Conservation (phyloP, 495 filamentous ascomycete species). For the Penicillium waksmanii region DNA sequence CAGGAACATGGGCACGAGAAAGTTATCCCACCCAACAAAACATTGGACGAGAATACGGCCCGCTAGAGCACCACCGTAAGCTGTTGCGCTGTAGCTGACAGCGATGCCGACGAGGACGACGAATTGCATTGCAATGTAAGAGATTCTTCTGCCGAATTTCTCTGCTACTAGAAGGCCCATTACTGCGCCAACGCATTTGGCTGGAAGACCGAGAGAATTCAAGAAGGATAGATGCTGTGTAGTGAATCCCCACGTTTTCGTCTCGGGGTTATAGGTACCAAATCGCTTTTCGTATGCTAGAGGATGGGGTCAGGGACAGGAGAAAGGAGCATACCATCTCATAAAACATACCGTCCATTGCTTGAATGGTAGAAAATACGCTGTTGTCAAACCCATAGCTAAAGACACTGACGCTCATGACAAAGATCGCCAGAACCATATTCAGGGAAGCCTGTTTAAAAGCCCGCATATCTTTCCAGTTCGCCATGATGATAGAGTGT, state of each 20-base stretch:
- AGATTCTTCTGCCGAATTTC: conserved; percentile 5
- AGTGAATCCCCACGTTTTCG: conserved; percentile 5
- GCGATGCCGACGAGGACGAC: conserved; percentile 12
- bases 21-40: conserved; percentile 14
- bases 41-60: conserved; percentile 12
- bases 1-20: conserved; percentile 16
- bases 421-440: conserved; percentile 5
- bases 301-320: too few relatives aligned
- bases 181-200: conserved; percentile 5
- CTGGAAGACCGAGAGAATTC: conserved; percentile 3
- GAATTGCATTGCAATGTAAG: conserved; percentile 12
- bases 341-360: conserved; percentile 10
- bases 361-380: conserved; percentile 10
- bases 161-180: conserved; percentile 4
- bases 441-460: conserved; percentile 5
- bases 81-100: conserved; percentile 9
- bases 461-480: neutral
- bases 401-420: conserved; percentile 9
- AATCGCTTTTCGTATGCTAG: conserved; percentile 6
- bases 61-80: conserved; percentile 2
- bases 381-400: conserved; percentile 15
- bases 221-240: conserved; percentile 3
- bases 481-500: neutral
- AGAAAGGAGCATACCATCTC: neutral
- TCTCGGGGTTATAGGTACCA: neutral